Conservation (phyloP, 2,329 filamentous ascomycete species). For the Aureobasidium mangrovei region DNA sequence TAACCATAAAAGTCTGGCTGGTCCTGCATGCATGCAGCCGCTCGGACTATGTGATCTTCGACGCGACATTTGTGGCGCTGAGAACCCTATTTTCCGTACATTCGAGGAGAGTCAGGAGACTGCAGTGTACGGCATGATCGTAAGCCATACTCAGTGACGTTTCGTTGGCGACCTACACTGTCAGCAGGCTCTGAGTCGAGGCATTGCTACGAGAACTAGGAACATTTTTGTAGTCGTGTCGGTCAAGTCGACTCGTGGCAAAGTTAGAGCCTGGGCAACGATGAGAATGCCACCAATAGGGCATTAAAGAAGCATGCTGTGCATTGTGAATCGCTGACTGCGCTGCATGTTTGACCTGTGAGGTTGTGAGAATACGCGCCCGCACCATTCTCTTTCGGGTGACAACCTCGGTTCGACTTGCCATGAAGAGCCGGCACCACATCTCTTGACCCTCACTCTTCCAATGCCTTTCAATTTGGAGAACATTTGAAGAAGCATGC, state of each 20-base stretch:
- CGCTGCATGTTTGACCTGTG: slow-evolving; percentile 10
- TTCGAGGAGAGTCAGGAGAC: background rate
- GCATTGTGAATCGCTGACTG: slow-evolving; percentile 8
- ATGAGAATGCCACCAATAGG: background rate
- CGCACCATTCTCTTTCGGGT: background rate
- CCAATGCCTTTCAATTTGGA: no score
- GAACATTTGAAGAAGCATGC: no score
- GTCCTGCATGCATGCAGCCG: slow-evolving; percentile 9
- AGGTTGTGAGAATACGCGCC: slow-evolving; percentile 4
- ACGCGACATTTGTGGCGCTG: background rate
- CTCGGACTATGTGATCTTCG: background rate
- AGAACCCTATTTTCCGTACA: no score
- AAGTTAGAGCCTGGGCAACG: background rate
- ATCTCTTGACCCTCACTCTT: no score
- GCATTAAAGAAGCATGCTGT: slow-evolving; percentile 1
- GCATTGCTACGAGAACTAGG: background rate
- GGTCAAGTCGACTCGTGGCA: background rate
- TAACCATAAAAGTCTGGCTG: background rate
- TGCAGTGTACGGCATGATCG: background rate
- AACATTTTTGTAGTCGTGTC: background rate
- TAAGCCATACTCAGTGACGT: background rate
- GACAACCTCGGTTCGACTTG: background rate
- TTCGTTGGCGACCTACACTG: background rate
- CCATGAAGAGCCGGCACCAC: background rate
- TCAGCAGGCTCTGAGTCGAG: background rate